Conservation (phyloP, 371 early-diverging fungal genomes). For the Syncephalis plumigaleata region DNA sequence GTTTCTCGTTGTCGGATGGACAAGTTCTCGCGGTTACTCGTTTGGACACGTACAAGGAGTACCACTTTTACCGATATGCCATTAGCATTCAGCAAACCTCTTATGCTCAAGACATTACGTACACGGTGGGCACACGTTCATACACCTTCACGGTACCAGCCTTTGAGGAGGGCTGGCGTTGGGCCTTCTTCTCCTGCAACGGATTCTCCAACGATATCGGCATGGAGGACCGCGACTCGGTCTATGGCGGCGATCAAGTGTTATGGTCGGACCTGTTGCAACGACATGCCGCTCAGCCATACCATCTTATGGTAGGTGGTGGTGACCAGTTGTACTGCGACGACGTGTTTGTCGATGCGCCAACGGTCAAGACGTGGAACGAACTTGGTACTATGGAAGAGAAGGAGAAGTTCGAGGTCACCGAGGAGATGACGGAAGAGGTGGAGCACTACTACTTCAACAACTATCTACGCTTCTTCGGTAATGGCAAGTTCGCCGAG, state of each 20-base stretch:
- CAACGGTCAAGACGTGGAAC: slow-evolving; percentile 39
- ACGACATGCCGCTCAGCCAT: slow-evolving; percentile 44
- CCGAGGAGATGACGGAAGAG: slow-evolving; percentile 27
- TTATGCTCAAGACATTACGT: too few species aligned
- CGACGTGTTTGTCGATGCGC: slow-evolving; percentile 22
- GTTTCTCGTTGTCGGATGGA: too few species aligned
- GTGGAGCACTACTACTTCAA: slow-evolving; percentile 55
- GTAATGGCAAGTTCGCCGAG: slow-evolving; percentile 31
- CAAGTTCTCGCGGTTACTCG: too few species aligned
- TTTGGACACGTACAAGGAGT: too few species aligned
- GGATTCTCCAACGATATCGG: slow-evolving; percentile 42
- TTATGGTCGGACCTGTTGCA: slow-evolving; percentile 64
- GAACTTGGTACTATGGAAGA: slow-evolving; percentile 12
- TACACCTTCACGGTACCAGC: slow-evolving; percentile 18
- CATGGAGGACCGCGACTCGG: slow-evolving; percentile 25
- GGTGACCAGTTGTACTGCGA: slow-evolving; percentile 78
- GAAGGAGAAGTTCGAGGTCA: slow-evolving; percentile 21
- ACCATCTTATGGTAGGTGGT: slow-evolving; percentile 66
- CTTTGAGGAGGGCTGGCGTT: slow-evolving; percentile 23
- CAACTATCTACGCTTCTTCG: slow-evolving; percentile 52
- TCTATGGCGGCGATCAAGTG: slow-evolving; percentile 40
- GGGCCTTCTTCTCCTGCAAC: slow-evolving; percentile 46
- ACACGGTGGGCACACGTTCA: too few species aligned
- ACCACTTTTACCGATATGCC: too few species aligned
- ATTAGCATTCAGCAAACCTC: too few species aligned